A percentile compares a stretch with the other conserved stretches of the same genome.
Evolutionary conservation across 495 filamentous ascomycete species (phyloP).

Genomic region (Penicillium cinerascens): DNA sequence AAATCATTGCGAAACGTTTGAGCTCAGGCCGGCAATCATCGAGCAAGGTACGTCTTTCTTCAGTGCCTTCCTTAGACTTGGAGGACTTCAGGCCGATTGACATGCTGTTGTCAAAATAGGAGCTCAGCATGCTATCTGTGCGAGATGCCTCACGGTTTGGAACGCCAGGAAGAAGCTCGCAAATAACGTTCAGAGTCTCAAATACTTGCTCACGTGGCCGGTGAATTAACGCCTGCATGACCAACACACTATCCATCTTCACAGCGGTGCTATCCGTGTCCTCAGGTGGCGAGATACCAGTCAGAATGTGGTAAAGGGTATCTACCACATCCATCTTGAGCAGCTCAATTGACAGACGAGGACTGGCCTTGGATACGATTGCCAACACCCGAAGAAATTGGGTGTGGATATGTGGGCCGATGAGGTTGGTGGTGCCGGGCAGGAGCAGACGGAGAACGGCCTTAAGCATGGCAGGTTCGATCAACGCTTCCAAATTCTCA

Average conservation of each 20-base stretch:
- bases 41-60: slow-evolving; percentile 74
- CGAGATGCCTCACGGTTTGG: slow-evolving; percentile 37
- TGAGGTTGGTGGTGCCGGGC: slow-evolving; percentile 92
- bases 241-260: slow-evolving; percentile 93
- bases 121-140: slow-evolving; percentile 51
- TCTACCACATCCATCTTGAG: slow-evolving; percentile 98
- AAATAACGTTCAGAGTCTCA: slow-evolving; percentile 96
- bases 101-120: slow-evolving; percentile 38
- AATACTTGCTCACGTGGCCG: slow-evolving; percentile 94
- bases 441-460: slow-evolving; percentile 86
- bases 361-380: slow-evolving; percentile 83
- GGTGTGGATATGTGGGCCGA: slow-evolving; percentile 93
- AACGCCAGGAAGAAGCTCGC: slow-evolving; percentile 77
- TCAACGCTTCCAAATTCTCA: slow-evolving; percentile 84
- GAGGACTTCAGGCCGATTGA: slow-evolving; percentile 34
- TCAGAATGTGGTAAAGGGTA: slow-evolving; percentile 96
- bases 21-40: slow-evolving; percentile 79
- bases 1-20: slow-evolving; percentile 85
- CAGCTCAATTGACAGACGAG: slow-evolving; percentile 79
- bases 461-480: slow-evolving; percentile 79
- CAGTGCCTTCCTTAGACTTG: slow-evolving; percentile 60
- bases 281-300: slow-evolving; percentile 86
- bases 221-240: slow-evolving; percentile 98
- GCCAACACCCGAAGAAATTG: slow-evolving; percentile 90
- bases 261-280: slow-evolving; percentile 75